A percentile compares a stretch with the other conserved stretches of the same genome.
phyloP scores from a whole-genome alignment of 371 early-diverging fungal genomes.

The Apophysomyces elegans region DNA sequence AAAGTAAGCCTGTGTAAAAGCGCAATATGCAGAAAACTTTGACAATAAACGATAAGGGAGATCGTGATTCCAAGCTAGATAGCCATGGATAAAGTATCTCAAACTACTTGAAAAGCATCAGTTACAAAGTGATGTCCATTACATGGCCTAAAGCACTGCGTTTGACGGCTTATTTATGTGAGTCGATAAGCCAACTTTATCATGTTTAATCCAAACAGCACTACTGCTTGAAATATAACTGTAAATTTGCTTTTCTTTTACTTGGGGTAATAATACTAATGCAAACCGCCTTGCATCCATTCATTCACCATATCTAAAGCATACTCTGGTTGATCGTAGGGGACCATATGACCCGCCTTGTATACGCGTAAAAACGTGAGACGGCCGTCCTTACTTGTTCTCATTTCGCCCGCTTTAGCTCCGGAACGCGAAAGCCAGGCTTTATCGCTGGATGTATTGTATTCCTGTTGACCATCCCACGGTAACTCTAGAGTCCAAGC shows the following conservation, averaged over 20 bases:
- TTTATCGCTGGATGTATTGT: conserved; percentile 58
- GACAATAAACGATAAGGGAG: background rate
- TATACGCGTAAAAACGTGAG: conserved; percentile 87
- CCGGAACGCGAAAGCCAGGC: conserved; percentile 48
- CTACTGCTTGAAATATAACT: too few species aligned
- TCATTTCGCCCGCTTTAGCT: conserved; percentile 71
- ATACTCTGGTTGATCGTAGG: conserved; percentile 60
- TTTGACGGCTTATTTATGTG: too few species aligned
- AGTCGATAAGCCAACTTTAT: too few species aligned
- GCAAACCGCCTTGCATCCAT: conserved; percentile 58
- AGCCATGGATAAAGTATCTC: too few species aligned
- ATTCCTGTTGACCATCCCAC: conserved; percentile 77
- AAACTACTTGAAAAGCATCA: too few species aligned
- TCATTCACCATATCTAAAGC: conserved; percentile 64
- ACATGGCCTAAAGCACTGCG: too few species aligned
- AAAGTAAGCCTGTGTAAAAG: too few species aligned
- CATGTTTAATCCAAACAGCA: background rate
- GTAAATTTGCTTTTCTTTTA: too few species aligned
- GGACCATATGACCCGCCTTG: conserved; percentile 92
- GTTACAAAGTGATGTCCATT: too few species aligned
- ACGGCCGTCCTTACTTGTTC: conserved; percentile 53
- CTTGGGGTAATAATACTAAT: background rate
- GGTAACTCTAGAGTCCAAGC: conserved; percentile 82
- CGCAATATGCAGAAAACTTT: background rate
- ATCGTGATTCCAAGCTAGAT: too few species aligned